phyloP scores from a whole-genome alignment of 1,284 basidiomycete species.

The Puccinia polysora region DNA sequence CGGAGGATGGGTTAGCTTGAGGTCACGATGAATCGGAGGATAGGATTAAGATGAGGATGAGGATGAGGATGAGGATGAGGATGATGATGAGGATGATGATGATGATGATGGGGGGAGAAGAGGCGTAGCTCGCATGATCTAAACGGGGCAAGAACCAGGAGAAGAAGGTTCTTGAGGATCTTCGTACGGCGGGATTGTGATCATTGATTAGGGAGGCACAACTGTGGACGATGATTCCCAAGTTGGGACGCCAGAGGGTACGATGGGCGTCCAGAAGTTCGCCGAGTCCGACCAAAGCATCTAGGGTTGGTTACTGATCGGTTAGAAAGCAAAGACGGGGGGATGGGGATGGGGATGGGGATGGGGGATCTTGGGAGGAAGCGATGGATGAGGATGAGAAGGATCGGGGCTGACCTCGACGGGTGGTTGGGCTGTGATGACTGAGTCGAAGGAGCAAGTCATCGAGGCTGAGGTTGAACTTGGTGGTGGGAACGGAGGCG shows the following conservation, averaged over 20 bases:
- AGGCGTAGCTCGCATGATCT: background rate
- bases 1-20: slow-evolving; percentile 18
- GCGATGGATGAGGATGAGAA: background rate
- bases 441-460: slow-evolving; percentile 74
- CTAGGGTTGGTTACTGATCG: slow-evolving; percentile 57
- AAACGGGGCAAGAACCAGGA: slow-evolving; percentile 34
- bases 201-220: slow-evolving; percentile 71
- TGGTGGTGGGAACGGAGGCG: slow-evolving; percentile 64
- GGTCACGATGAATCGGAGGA: background rate
- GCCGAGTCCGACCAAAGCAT: slow-evolving; percentile 73
- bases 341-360: background rate
- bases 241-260: slow-evolving; percentile 59
- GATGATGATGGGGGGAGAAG: too few species aligned
- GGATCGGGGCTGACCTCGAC: slow-evolving; percentile 61
- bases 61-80: too few species aligned
- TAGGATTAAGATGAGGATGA: too few species aligned
- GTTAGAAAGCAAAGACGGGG: background rate
- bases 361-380: background rate
- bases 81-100: too few species aligned
- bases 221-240: slow-evolving; percentile 65
- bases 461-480: slow-evolving; percentile 68
- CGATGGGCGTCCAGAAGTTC: slow-evolving; percentile 71
- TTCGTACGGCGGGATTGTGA: slow-evolving; percentile 31
- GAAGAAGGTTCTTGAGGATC: slow-evolving; percentile 12
- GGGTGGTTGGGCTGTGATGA: slow-evolving; percentile 72